These are phyloP conservation scores for Starmerella floricola DNA, from an alignment of 805 yeast species.

Conservation along the genomic window DNA sequence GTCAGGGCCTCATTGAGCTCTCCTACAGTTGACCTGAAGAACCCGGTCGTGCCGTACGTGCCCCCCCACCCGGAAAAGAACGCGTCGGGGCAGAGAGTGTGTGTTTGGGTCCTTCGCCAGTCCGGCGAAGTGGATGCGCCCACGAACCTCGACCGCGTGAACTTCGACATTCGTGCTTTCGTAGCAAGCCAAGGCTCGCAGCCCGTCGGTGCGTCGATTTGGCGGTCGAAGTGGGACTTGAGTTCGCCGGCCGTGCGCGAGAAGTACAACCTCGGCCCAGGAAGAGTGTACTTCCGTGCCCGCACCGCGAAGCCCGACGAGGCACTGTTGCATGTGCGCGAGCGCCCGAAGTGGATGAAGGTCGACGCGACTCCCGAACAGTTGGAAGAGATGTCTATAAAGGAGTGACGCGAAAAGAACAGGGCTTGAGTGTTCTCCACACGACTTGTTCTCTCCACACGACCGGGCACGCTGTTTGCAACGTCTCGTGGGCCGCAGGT, in stretches of 20 bases:
- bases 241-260: slow-evolving; percentile 56
- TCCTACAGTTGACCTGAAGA: slow-evolving; percentile 37
- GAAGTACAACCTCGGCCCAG: slow-evolving; percentile 59
- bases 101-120: slow-evolving; percentile 87
- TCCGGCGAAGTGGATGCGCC: slow-evolving; percentile 21
- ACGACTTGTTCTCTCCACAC: too few species aligned
- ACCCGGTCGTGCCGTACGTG: slow-evolving; percentile 43
- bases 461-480: too few species aligned
- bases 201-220: slow-evolving; percentile 86
- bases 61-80: slow-evolving; percentile 91
- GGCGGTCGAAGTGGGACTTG: slow-evolving; percentile 73
- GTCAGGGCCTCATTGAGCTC: slow-evolving; percentile 48
- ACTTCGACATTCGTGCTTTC: slow-evolving; percentile 64
- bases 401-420: background rate
- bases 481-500: too few species aligned
- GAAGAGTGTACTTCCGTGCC: slow-evolving; percentile 44
- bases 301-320: slow-evolving; percentile 24
- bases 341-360: slow-evolving; percentile 22
- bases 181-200: slow-evolving; percentile 42
- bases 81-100: slow-evolving; percentile 66
- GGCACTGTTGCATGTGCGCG: slow-evolving; percentile 22
- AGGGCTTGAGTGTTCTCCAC: too few species aligned
- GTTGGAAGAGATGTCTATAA: too few species aligned
- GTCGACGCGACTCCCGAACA: slow-evolving; percentile 9
- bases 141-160: slow-evolving; percentile 30